Evolutionary conservation across 495 filamentous ascomycete genomes (phyloP).

Genomic region (Penicillium crystallinum): DNA sequence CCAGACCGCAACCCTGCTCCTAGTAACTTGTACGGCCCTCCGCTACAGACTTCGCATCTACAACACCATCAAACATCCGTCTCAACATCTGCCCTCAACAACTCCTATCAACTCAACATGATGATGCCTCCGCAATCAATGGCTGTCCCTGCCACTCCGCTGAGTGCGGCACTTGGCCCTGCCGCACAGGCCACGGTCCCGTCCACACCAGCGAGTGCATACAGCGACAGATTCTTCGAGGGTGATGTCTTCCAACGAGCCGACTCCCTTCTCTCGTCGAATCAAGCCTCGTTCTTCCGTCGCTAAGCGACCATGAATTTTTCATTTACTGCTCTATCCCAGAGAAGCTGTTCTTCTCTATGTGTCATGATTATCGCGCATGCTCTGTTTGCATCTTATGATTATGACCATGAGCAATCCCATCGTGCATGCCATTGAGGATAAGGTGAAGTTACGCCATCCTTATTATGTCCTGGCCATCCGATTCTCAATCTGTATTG

Average conservation of each 20-base stretch:
- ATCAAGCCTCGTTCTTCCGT: constrained; percentile 37
- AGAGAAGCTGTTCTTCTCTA: constrained; percentile 2
- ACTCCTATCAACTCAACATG: constrained; percentile 27
- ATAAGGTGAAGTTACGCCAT: background rate
- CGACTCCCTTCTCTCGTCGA: constrained; percentile 59
- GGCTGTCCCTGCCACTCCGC: constrained; percentile 58
- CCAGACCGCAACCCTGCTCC: constrained; percentile 27
- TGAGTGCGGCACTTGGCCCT: constrained; percentile 81
- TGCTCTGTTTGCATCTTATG: constrained; percentile 2
- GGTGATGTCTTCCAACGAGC: constrained; percentile 72
- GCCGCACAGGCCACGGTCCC: constrained; percentile 87
- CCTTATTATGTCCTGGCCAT: background rate
- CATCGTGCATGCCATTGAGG: background rate
- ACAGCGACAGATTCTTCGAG: constrained; percentile 57
- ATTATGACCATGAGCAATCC: constrained; percentile 4
- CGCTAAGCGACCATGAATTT: constrained; percentile 11
- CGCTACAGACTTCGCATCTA: constrained; percentile 29
- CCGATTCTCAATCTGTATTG: background rate
- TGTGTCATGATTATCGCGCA: background rate
- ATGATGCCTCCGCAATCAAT: constrained; percentile 38
- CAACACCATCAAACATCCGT: constrained; percentile 31
- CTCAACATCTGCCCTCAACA: constrained; percentile 24
- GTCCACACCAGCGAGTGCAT: constrained; percentile 67
- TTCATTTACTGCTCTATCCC: background rate
- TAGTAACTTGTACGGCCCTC: constrained; percentile 35